A percentile compares a stretch with the other conserved stretches of the same genome.
phyloP scores from a whole-genome alignment of 192 early-diverging fungal species.

The Phycomyces nitens region DNA sequence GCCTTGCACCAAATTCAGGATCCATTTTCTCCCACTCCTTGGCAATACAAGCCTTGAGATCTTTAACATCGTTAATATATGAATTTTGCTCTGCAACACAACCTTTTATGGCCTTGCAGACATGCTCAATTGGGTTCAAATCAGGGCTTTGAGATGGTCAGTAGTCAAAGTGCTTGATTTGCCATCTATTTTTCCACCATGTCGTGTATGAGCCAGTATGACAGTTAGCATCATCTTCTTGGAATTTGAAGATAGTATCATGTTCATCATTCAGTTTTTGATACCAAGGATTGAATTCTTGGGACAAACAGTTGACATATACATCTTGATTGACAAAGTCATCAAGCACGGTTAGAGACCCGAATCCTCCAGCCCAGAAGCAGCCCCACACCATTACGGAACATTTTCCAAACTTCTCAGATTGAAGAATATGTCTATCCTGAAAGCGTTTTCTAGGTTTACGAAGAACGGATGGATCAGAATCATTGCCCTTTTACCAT shows the following conservation, averaged over 20 bases:
- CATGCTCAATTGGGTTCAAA: constrained; percentile 2
- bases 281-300: background rate
- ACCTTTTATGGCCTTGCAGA: too few relatives aligned
- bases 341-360: background rate
- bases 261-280: background rate
- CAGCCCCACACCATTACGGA: background rate
- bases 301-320: background rate
- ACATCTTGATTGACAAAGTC: background rate
- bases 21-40: too few relatives aligned
- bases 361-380: background rate
- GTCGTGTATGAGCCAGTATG: constrained; percentile 1
- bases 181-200: background rate
- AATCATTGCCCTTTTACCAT: too few relatives aligned
- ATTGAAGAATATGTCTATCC: too few relatives aligned
- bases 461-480: too few relatives aligned
- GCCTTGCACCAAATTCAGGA: too few relatives aligned
- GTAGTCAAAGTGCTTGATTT: constrained; percentile 7
- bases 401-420: constrained; percentile 1
- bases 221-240: background rate
- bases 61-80: too few relatives aligned
- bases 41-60: too few relatives aligned
- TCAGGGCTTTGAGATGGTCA: constrained; percentile 3
- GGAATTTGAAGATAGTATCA: background rate
- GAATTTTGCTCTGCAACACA: too few relatives aligned
- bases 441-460: too few relatives aligned